Evolutionary conservation across 176 grass and related monocot species (phyloP), one percentile per base, ranked within the genome.

Genomic region (Bolboschoenus planiculmis): DNA sequence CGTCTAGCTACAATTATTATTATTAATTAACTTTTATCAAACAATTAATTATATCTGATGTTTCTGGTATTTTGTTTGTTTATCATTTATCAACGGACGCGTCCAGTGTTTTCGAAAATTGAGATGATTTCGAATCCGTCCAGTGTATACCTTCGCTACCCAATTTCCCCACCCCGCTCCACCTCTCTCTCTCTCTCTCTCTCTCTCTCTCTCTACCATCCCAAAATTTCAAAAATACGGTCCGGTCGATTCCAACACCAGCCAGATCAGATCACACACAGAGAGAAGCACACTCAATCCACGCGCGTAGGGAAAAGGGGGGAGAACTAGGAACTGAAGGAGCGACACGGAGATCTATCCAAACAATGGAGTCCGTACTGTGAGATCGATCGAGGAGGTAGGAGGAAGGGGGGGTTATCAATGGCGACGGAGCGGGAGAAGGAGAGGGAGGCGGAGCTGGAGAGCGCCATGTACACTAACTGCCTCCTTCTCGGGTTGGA

Each of bases 381-480:
- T 82, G 58, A 82, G 80, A 82, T 82, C 78, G 55, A 80, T 80
- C 78, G 78, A 15, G 18, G 33, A 56, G 76, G 47, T 35, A 56
- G 29, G 78, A 53, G 73, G 13, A 79, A 77, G 46, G 48, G 16
- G 37, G n/a, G 46, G 48, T 48, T 83, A 61, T 54, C 74, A 66
- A 99, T 99, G 97, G 90, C 97, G 21, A 96, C 93, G 70, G 97
- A 99, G 88, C 85, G 97, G 83, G 97, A 99, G 88, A 99, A 90
- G 86, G 97, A 99, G 93, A 82, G 97, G 81, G 97, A 99, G 85
- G 93, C 97, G 71, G 97, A 99, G 91, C 91, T 99, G 73, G 97
- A 99, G 93, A 88, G 88, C 85, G 97, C 97, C 62, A 99, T 99
- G 97, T 99, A 99, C 85, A 99, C 97, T 31, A 99, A 99, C 64